Conservation (phyloP, 1,284 basidiomycete genomes). For the Pseudozyma tsukubaensis region DNA sequence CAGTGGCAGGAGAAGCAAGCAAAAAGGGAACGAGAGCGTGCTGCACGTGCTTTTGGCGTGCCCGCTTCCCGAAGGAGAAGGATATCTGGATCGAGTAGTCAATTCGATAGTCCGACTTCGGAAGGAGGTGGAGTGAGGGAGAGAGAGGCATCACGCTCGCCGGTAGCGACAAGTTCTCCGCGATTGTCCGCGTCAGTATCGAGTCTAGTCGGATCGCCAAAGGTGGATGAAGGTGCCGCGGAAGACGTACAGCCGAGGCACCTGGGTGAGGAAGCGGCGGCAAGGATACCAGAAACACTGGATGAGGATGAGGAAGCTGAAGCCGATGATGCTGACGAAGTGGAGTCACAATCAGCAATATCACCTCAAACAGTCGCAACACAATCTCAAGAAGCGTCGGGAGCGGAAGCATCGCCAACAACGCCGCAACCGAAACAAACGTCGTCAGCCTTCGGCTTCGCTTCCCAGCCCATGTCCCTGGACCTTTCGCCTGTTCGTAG, state of each 20-base stretch:
- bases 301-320: constrained; percentile 19
- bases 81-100: constrained; percentile 15
- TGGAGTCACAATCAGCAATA: background rate
- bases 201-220: constrained; percentile 18
- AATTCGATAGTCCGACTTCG: constrained; percentile 21
- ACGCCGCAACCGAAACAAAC: constrained; percentile 15
- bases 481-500: constrained; percentile 31
- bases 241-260: constrained; percentile 18
- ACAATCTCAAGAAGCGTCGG: background rate
- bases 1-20: constrained; percentile 46
- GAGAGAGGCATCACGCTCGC: background rate
- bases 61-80: constrained; percentile 16
- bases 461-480: constrained; percentile 42
- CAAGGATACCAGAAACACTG: constrained; percentile 26
- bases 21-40: constrained; percentile 40
- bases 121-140: background rate
- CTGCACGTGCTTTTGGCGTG: constrained; percentile 34
- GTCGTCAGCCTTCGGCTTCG: constrained; percentile 19
- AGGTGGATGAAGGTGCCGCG: constrained; percentile 30
- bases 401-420: constrained; percentile 4
- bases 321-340: constrained; percentile 3
- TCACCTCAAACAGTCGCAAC: too few relatives aligned
- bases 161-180: too few relatives aligned
- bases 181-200: too few relatives aligned
- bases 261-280: constrained; percentile 30